Evolutionary conservation across 1,284 basidiomycete species (phyloP), one percentile per base, ranked within the genome.

Genomic region (Moesziomyces globuligerus): DNA sequence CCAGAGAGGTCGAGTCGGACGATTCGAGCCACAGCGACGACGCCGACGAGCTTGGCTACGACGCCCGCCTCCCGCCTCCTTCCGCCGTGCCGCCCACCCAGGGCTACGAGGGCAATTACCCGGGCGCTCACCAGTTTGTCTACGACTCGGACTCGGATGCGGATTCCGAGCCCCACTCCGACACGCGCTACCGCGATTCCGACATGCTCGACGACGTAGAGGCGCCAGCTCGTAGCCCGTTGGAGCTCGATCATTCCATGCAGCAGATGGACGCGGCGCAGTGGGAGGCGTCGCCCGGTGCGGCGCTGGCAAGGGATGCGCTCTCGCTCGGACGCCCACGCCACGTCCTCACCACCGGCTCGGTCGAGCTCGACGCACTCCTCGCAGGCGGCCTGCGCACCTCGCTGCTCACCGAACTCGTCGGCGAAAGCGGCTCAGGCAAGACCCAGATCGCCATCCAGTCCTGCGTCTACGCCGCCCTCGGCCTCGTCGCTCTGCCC

Each of bases 381-480:
- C 56, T 79, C 1, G 41, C 48, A 1, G 77, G 77, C 7, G 75
- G 75, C 1, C 51, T 75, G 10, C 53, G 61, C 1, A 39, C 55
- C 2, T 59, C 64, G 7, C 48, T 48, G 1, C 48, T 79, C 11
- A 72, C 75, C 17, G 77, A 79, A 32, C n/a, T 79, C 18, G 67
- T 75, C 6, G 77, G 77, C 15, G 74, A 79, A 25, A 79, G 74
- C 34, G 60, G 72, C 2, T 66, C 74, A 7, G 78, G 78, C 17
- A 80, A 80, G 46, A 77, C 78, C 7, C 78, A 78, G 55, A 46
- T 75, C 18, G 60, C 60, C 4, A 36, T 80, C 5, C 71, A 75
- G 44, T 38, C 64, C 9, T 69, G 73, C 23, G 64, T 71, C 1
- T 65, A 34, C 29, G 74, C 72, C 3, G 67, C 73, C 9, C 47